Base-by-base conservation (phyloP, 805 yeast species). In the Yamadazyma paraphyllophila region DNA sequence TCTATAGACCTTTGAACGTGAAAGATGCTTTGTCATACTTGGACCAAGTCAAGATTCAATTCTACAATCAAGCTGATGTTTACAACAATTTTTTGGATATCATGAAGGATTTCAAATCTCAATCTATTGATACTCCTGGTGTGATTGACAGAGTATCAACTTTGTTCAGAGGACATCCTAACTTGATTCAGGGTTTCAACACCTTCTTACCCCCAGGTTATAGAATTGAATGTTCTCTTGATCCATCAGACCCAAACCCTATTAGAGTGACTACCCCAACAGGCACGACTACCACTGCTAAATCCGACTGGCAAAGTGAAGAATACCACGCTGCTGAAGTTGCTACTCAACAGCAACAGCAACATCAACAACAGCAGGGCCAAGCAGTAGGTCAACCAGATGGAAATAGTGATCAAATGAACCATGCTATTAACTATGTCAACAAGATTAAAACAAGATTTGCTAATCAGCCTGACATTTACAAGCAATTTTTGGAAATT, bases 61-160 rank as follows among this genome's bases (percentile, higher is more conserved):
- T 94, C 67, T 85, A 80, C 64, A 79, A 83, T 53, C 96, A 92
- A 67, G 95, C 98, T 0, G 97, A 91, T 58, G 96, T 94, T 36
- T 94, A 94, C 74, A 94, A 94, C 66, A 90, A 88, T 65, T 94
- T 95, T 60, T 76, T 94, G 60, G 99, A 94, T 62, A 92, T 94
- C 53, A 94, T 94, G 99, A 95, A 95, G 71, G 99, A 95, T 62
- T 95, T 94, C 73, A 95, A 95, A 72, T 85, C 95, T 44, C 97
- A 92, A 70, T 81, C 82, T 50, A 91, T 94, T 57, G 98, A 94
- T 64, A 94, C 99, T 0, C 99, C 98, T 0, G 99, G 98, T 30
- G 99, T 94, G 25, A 94, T 94, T 61, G 97, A 92, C 63, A 76
- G 99, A 47, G 99, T 94, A 1, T 88, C 97, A 0, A 78, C 86